A percentile compares a stretch with the other conserved stretches of the same genome.
Conservation (phyloP, 2,329 filamentous ascomycete species). For the Claviceps sorghi region DNA sequence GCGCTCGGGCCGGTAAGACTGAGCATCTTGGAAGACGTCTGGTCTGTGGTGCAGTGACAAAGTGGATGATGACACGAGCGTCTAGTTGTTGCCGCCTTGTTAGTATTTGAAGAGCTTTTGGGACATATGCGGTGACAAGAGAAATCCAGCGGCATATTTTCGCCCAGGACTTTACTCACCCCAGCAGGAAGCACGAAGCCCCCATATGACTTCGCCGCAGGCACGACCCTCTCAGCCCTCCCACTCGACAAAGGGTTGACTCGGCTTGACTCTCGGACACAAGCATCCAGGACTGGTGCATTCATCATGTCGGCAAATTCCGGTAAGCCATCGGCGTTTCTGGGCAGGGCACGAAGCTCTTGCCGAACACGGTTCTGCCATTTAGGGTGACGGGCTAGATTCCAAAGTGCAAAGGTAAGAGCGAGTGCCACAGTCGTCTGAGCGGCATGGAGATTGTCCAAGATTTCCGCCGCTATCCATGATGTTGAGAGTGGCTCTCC, state of each 20-base stretch:
- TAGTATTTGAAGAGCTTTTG: not conserved
- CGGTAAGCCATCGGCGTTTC: not conserved
- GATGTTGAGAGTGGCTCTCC: not conserved
- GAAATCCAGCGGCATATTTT: not conserved
- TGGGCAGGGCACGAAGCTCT: conserved; percentile 1
- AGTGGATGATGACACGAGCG: conserved; percentile 4
- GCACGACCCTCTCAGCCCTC: conserved; percentile 3
- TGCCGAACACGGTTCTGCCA: conserved; percentile 1
- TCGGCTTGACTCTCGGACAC: conserved; percentile 2
- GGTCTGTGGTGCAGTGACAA: conserved; percentile 1
- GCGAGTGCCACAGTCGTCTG: conserved; percentile 3
- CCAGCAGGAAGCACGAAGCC: conserved; percentile 1
- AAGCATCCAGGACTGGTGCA: conserved; percentile 1
- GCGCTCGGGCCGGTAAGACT: conserved; percentile 1
- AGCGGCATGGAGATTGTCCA: conserved; percentile 5
- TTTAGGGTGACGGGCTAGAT: not conserved
- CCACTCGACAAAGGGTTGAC: conserved; percentile 3
- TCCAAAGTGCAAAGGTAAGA: conserved; percentile 4
- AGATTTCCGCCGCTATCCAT: conserved; percentile 3
- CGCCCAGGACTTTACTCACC: not conserved
- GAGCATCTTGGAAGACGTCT: conserved; percentile 1
- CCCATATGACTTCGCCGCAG: not conserved
- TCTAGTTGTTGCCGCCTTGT: not conserved
- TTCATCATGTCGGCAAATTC: conserved; percentile 1
- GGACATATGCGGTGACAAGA: too few relatives aligned